Conservation (phyloP, 2,329 filamentous ascomycete genomes). For the Calonectria hawksworthii region DNA sequence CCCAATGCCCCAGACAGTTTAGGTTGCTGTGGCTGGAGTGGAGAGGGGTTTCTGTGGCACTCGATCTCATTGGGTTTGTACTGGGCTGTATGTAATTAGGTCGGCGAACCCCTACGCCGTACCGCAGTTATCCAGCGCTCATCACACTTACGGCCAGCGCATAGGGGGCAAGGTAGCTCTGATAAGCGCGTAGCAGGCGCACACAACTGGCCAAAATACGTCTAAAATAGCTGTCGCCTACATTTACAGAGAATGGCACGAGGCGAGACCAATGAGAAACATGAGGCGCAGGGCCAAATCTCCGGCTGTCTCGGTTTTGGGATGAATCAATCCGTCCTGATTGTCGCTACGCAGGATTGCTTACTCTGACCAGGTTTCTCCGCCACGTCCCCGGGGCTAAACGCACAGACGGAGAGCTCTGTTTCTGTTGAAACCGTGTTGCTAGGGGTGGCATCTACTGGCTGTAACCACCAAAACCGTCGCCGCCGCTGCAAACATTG, state of each 20-base stretch:
- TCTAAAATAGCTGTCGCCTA: not conserved
- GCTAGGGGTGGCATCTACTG: not conserved
- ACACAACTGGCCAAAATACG: slow-evolving; percentile 12
- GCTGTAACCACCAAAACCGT: not conserved
- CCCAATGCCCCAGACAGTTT: slow-evolving; percentile 7
- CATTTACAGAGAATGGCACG: too few relatives aligned
- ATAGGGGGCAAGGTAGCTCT: slow-evolving; percentile 12
- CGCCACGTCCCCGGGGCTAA: slow-evolving; percentile 16
- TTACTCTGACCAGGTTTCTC: slow-evolving; percentile 3
- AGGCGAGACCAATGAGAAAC: not conserved
- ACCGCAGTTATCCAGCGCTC: slow-evolving; percentile 8
- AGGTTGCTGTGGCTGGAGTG: slow-evolving; percentile 30
- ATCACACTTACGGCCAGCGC: slow-evolving; percentile 6
- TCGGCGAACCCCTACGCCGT: not conserved
- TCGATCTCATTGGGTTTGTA: slow-evolving; percentile 19
- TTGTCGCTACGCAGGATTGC: slow-evolving; percentile 6
- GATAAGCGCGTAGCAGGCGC: slow-evolving; percentile 24
- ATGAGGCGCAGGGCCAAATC: not conserved
- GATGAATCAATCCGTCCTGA: not conserved
- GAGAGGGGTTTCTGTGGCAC: slow-evolving; percentile 22
- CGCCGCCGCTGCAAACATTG: not conserved
- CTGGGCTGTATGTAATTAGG: not conserved
- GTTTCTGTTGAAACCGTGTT: slow-evolving; percentile 1
- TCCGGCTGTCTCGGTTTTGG: not conserved
- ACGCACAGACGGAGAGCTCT: slow-evolving; percentile 11